Conservation (phyloP, 2,329 filamentous ascomycete species). For the Didymella sp. region DNA sequence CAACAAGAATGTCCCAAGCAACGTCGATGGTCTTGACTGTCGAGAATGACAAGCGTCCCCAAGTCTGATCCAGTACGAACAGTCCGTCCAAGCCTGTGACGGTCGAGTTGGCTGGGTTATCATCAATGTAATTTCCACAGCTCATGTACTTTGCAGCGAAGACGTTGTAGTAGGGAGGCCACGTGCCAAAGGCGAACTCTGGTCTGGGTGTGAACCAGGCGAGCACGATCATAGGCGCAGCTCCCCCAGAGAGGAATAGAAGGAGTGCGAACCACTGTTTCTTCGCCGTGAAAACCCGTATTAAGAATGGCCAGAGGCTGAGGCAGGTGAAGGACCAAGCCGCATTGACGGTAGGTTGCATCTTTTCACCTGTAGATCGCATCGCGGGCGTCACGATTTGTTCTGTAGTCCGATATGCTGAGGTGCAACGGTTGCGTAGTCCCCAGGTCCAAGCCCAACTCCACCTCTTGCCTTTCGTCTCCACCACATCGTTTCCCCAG, state of each 20-base stretch:
- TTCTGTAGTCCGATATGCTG: background rate
- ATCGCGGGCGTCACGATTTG: background rate
- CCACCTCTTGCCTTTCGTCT: background rate
- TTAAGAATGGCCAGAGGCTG: background rate
- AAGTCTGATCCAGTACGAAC: conserved; percentile 39
- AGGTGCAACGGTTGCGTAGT: conserved; percentile 4
- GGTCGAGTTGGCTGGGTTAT: conserved; percentile 22
- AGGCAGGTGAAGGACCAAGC: background rate
- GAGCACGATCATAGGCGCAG: conserved; percentile 21
- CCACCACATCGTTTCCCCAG: conserved; percentile 14
- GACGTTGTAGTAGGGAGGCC: conserved; percentile 16
- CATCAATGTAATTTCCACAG: conserved; percentile 18
- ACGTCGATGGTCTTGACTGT: conserved; percentile 48
- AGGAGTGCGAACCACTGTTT: conserved; percentile 23
- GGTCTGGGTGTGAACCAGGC: conserved; percentile 16
- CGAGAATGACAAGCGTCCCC: conserved; percentile 37
- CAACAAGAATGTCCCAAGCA: conserved; percentile 46
- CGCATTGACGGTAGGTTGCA: background rate
- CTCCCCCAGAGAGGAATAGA: conserved; percentile 15
- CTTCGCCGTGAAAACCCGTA: conserved; percentile 6
- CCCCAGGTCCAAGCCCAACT: conserved; percentile 12
- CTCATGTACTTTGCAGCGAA: conserved; percentile 25
- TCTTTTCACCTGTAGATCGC: background rate
- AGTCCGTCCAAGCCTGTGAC: conserved; percentile 35
- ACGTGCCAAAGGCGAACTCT: background rate